These are phyloP conservation scores for Jamesozyma spencerorum DNA, from an alignment of 805 yeast genomes.

Conservation along the genomic window DNA sequence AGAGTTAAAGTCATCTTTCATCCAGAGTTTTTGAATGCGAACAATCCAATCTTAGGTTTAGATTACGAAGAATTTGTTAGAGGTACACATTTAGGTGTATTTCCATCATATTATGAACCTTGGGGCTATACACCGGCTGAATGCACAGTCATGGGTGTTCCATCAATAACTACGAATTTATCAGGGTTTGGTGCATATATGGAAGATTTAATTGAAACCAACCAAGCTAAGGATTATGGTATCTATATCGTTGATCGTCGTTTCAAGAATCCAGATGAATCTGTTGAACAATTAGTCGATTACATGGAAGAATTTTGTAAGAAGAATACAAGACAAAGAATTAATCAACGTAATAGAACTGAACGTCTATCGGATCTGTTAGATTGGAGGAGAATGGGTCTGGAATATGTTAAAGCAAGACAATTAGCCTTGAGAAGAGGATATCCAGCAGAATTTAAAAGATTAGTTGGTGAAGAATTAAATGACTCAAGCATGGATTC, in stretches of 20 bases:
- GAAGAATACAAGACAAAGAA: constrained; percentile 94
- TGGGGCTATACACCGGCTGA: constrained; percentile 99
- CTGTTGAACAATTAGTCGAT: constrained; percentile 80
- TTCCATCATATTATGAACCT: constrained; percentile 97
- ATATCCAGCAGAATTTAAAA: constrained; percentile 72
- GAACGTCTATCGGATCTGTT: constrained; percentile 86
- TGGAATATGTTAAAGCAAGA: constrained; percentile 94
- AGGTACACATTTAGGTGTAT: constrained; percentile 96
- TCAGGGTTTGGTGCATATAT: constrained; percentile 97
- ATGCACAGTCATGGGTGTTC: constrained; percentile 99
- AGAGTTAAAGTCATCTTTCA: constrained; percentile 94
- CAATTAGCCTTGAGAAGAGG: constrained; percentile 87
- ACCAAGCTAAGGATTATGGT: constrained; percentile 79
- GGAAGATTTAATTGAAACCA: constrained; percentile 91
- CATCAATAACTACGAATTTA: constrained; percentile 89
- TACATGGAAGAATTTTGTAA: constrained; percentile 82
- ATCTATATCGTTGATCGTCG: constrained; percentile 95
- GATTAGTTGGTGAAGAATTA: constrained; percentile 25
- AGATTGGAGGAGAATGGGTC: constrained; percentile 98
- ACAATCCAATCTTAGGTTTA: constrained; percentile 84
- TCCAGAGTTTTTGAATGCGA: constrained; percentile 91
- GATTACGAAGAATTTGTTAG: constrained; percentile 97
- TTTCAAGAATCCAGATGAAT: constrained; percentile 83
- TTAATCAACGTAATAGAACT: constrained; percentile 94
- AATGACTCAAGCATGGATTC: constrained; percentile 25